Evolutionary conservation across 2,329 filamentous ascomycete genomes (phyloP).

Genomic region (Aspergillus japonicus): DNA sequence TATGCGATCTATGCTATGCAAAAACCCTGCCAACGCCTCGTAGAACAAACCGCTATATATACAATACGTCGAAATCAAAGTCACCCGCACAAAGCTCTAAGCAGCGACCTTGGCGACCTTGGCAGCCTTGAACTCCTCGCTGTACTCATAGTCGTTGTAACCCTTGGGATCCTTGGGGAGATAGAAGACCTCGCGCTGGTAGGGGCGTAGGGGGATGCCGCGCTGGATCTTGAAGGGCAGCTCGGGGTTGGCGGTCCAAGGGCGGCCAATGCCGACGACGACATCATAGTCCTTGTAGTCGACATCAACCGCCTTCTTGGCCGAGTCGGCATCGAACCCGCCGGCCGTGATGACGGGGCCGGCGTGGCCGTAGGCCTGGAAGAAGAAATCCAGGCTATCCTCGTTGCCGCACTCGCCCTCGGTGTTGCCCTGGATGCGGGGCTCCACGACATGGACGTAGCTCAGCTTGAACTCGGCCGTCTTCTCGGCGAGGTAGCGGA

Average conservation of each 20-base stretch:
- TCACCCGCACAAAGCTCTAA: slow-evolving; percentile 9
- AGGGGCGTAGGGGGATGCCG: slow-evolving; percentile 37
- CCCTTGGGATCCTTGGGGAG: slow-evolving; percentile 34
- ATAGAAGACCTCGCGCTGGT: slow-evolving; percentile 46
- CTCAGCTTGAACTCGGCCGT: slow-evolving; percentile 55
- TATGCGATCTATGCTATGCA: slow-evolving; percentile 13
- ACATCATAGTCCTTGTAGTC: slow-evolving; percentile 32
- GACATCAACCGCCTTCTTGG: slow-evolving; percentile 37
- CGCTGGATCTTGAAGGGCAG: slow-evolving; percentile 44
- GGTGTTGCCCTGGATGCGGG: slow-evolving; percentile 43
- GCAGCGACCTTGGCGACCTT: slow-evolving; percentile 19
- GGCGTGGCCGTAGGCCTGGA: slow-evolving; percentile 42
- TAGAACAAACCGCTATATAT: background rate
- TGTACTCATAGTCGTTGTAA: slow-evolving; percentile 42
- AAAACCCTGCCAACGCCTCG: background rate
- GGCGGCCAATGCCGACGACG: slow-evolving; percentile 43
- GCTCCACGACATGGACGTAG: slow-evolving; percentile 63
- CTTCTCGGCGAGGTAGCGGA: slow-evolving; percentile 55
- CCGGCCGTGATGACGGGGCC: slow-evolving; percentile 54
- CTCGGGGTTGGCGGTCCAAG: slow-evolving; percentile 49
- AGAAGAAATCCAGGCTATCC: slow-evolving; percentile 42
- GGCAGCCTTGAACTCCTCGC: slow-evolving; percentile 30
- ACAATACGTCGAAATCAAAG: background rate
- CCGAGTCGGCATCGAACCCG: slow-evolving; percentile 44
- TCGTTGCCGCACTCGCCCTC: slow-evolving; percentile 36